Evolutionary conservation across 169 alveolate genomes (phyloP).

Genomic region (Toxoplasma gondii): DNA sequence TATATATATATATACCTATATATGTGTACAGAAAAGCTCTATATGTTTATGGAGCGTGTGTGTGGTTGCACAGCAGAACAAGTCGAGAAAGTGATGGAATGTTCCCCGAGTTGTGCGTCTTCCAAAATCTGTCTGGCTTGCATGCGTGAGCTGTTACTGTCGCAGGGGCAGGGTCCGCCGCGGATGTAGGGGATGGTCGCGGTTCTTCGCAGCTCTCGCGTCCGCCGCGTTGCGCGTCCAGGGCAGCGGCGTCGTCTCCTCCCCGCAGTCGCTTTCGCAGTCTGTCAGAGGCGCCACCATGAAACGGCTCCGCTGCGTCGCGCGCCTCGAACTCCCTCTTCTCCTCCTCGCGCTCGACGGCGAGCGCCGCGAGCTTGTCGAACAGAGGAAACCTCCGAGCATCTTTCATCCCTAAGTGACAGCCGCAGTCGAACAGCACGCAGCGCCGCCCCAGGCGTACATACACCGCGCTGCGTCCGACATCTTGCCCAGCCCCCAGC

Average conservation of each 20-base stretch:
- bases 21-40: too few relatives aligned
- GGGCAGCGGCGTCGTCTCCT: not conserved
- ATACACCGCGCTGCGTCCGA: slow-evolving; percentile 97
- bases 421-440: slow-evolving; percentile 97
- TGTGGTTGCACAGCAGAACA: too few relatives aligned
- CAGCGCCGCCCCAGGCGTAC: slow-evolving; percentile 92
- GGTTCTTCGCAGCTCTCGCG: too few relatives aligned
- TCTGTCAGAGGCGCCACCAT: not conserved
- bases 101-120: too few relatives aligned
- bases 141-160: too few relatives aligned
- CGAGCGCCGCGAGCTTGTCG: slow-evolving; percentile 69
- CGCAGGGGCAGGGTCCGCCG: too few relatives aligned
- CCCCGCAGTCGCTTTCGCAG: not conserved
- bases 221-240: too few relatives aligned
- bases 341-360: not conserved
- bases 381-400: slow-evolving; percentile 96
- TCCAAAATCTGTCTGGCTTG: too few relatives aligned
- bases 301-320: not conserved
- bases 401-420: slow-evolving; percentile 95
- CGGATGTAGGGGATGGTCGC: too few relatives aligned
- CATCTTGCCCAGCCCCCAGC: slow-evolving; percentile 99
- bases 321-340: not conserved
- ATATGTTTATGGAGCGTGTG: too few relatives aligned
- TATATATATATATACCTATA: too few relatives aligned
- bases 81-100: too few relatives aligned